Base-by-base conservation (phyloP, 768 basidiomycete genomes). In the Termitomyces sp. region DNA sequence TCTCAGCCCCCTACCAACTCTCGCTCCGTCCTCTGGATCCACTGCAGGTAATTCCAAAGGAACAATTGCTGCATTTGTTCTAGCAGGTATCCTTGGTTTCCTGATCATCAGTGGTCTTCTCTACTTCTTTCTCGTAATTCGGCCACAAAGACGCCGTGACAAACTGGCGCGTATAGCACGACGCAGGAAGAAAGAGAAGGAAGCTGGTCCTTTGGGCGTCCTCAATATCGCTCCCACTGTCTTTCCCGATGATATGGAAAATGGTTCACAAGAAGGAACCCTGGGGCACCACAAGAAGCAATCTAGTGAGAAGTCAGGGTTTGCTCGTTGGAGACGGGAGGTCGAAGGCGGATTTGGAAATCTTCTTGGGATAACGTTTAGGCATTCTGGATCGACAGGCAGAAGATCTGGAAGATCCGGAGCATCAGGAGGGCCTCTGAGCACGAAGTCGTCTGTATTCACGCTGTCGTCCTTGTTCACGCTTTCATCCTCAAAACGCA, bases 11-110 rank as follows among this genome's bases (percentile, higher is more conserved):
- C 42, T 18, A 24, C 22, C 51, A 15, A 20, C 56, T 56, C 20
- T 53, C 4, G 28, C n/a, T 57, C 24, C 36, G 33, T 24, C 16
- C 40, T 59, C n/a, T 39, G 59, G 7, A 35, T 45, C 64, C 35
- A 40, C 66, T 4, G 60, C 59, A 40, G 54, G 59, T 36, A 73
- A 78, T 20, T 61, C 82, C 2, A 74, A 74, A 62, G 88, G 89
- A 46, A 85, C 88, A 2, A 84, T 90, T 57, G 89, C 88, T 20
- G 90, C 88, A 0, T 75, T 89, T 35, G 80, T 79, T 11, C 76
- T 91, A 2, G 87, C 84, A 3, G 78, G 80, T 22, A 69, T 84
- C 20, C 74, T 91, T 9, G 78, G 80, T 32, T 75, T 85, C 66
- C 57, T 87, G 33, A 61, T 85, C 4, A 60, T 81, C 9, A 73